Conservation (phyloP, 768 basidiomycete species). For the Boletus subparvulus region DNA sequence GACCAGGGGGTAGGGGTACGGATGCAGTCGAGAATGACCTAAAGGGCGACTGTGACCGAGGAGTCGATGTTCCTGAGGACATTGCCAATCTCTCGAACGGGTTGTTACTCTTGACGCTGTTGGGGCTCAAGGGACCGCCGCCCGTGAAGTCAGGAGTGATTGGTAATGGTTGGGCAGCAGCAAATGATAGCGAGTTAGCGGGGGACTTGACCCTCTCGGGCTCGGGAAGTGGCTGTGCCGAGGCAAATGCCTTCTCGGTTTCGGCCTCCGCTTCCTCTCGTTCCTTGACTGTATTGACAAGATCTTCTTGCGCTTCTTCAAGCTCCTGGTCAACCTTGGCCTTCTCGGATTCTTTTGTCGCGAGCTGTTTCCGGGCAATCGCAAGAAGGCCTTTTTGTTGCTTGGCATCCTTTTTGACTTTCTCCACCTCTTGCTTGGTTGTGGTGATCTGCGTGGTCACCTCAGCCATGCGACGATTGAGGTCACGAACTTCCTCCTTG, state of each 20-base stretch:
- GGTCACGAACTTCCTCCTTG: conserved; percentile 88
- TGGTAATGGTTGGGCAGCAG: conserved; percentile 73
- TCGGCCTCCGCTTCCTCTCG: conserved; percentile 55
- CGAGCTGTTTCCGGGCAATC: conserved; percentile 92
- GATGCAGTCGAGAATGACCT: conserved; percentile 45
- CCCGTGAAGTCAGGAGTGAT: conserved; percentile 61
- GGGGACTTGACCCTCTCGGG: conserved; percentile 40
- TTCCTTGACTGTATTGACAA: conserved; percentile 52
- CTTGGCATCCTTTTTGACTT: conserved; percentile 88
- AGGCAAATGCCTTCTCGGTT: conserved; percentile 34
- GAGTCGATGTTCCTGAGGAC: conserved; percentile 39
- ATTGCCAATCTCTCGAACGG: conserved; percentile 79
- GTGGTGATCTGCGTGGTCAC: conserved; percentile 68
- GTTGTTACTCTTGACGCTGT: conserved; percentile 75
- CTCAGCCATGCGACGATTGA: conserved; percentile 84
- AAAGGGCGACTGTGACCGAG: conserved; percentile 62
- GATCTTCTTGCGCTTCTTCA: conserved; percentile 60
- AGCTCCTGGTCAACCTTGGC: conserved; percentile 71
- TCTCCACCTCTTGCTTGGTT: conserved; percentile 77
- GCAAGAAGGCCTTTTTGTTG: conserved; percentile 95
- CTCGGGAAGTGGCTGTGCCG: conserved; percentile 12
- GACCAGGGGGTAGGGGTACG: conserved; percentile 37
- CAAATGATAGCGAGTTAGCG: conserved; percentile 51
- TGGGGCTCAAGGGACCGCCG: conserved; percentile 41
- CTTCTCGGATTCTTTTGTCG: conserved; percentile 76